Percentiles rank a stretch among this genome's conserved stretches.
These are phyloP conservation scores for Termitomyces sp. DNA, from an alignment of 768 basidiomycete genomes.

Conservation along the genomic window DNA sequence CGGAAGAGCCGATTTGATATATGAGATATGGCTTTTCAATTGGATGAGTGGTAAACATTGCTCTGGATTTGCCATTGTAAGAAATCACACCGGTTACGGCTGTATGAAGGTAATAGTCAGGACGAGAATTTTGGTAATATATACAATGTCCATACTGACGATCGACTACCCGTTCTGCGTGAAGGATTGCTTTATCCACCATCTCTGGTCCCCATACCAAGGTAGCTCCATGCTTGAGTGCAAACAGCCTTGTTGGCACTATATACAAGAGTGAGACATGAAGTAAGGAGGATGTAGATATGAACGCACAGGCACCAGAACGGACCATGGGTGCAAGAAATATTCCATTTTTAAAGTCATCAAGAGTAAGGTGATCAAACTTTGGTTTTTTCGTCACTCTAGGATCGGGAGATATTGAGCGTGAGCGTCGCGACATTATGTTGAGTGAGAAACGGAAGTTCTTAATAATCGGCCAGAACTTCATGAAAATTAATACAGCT, in stretches of 20 bases:
- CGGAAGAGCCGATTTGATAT: conserved; percentile 91
- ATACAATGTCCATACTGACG: conserved; percentile 41
- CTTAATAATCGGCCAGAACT: conserved; percentile 3
- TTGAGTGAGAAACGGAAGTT: not conserved
- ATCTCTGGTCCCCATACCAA: conserved; percentile 97
- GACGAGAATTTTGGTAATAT: conserved; percentile 5
- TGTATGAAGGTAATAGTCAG: conserved; percentile 21
- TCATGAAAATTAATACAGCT: conserved; percentile 6
- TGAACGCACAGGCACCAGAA: conserved; percentile 74
- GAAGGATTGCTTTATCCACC: conserved; percentile 93
- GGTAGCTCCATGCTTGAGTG: conserved; percentile 89
- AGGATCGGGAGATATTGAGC: conserved; percentile 42
- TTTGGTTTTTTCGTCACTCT: conserved; percentile 50
- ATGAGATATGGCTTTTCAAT: conserved; percentile 92
- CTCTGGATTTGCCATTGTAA: conserved; percentile 76
- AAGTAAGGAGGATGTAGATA: not conserved
- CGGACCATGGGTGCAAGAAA: conserved; percentile 99
- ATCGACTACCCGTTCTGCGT: conserved; percentile 78
- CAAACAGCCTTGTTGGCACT: conserved; percentile 85
- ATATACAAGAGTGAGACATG: conserved; percentile 14
- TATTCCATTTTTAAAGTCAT: conserved; percentile 83
- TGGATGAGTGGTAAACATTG: conserved; percentile 91
- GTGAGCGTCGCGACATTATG: conserved; percentile 49
- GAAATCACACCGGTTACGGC: conserved; percentile 84
- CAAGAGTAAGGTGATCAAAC: conserved; percentile 53